phyloP scores from a whole-genome alignment of 805 yeast species.

The Debaryomyces tyrocola region DNA sequence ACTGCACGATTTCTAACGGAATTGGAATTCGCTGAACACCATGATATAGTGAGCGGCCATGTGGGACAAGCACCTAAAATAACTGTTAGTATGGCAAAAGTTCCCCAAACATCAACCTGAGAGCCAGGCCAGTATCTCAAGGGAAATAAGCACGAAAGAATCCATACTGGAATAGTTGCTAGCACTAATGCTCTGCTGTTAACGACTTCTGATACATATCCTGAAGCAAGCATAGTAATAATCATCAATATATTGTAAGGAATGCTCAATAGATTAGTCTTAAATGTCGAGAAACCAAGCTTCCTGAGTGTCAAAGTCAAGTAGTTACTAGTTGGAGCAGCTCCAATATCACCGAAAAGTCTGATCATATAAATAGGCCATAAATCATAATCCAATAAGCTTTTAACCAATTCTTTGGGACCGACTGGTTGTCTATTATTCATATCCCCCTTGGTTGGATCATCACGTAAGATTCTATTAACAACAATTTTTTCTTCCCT shows the following conservation, averaged over 20 bases:
- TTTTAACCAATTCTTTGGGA: conserved; percentile 14
- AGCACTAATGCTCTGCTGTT: conserved; percentile 19
- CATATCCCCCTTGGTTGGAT: conserved; percentile 31
- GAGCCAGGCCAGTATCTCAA: conserved; percentile 43
- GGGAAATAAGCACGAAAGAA: conserved; percentile 19
- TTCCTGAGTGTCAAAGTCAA: conserved; percentile 46
- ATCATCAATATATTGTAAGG: conserved; percentile 41
- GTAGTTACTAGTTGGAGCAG: conserved; percentile 29
- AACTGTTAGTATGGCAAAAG: conserved; percentile 38
- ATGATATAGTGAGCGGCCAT: conserved; percentile 57
- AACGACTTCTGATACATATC: conserved; percentile 23
- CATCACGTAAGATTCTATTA: conserved; percentile 26
- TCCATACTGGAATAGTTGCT: conserved; percentile 18
- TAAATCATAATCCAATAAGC: conserved; percentile 21
- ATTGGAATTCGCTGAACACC: conserved; percentile 64
- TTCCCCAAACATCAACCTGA: conserved; percentile 40
- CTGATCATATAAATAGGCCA: conserved; percentile 37
- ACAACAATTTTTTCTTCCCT: conserved; percentile 27
- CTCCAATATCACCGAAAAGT: conserved; percentile 28
- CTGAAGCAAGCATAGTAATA: conserved; percentile 18
- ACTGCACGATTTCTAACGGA: conserved; percentile 63
- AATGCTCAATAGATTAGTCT: conserved; percentile 51
- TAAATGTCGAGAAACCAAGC: conserved; percentile 54
- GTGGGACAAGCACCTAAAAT: conserved; percentile 44
- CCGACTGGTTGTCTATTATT: conserved; percentile 25